Evolutionary conservation across 768 basidiomycete genomes (phyloP), one percentile per base, ranked within the genome.

Genomic region (Mycena metata): DNA sequence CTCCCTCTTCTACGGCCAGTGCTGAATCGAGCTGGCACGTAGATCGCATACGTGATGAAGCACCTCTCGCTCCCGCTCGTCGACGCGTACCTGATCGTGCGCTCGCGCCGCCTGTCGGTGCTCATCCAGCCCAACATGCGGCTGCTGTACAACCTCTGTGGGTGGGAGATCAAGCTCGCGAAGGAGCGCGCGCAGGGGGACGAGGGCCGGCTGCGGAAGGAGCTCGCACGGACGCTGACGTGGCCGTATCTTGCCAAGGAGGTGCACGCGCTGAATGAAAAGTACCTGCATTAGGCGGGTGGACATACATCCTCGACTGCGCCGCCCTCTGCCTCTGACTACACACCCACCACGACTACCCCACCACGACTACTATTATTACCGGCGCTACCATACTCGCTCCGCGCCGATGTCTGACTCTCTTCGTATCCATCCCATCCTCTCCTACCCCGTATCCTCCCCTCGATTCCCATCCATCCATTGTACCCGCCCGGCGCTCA

Each of bases 21-120:
- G 3, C 47, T 67, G 39, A 30, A 54, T 64, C 30, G 15, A 51
- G 39, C 11, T 26, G 23, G 54, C 30, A 30, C 35, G 13, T 72
- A 93, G 89, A 98, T 99, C 75, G 96, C 96, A 19, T 98, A 98
- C 79, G 93, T 98, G 76, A 98, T 98, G 96, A 94, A 96, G 77
- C 90, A 97, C 75, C 88, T 95, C 23, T 83, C 85, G 24, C 83
- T 96, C 51, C 91, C 93, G 42, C 89, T 99, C 71, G 94, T 96
- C 64, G 95, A 96, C 75, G 95, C 97, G 11, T 99, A 99, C 81
- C 85, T 98, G 72, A 88, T 98, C 69, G 96, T 96, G 42, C 90
- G 97, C 63, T 95, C 94, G 62, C 87, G 96, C 47, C 85, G 97
- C 41, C 84, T 99, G 60, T 96, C 90, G 36, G 95, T 96, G 69